phyloP scores from a whole-genome alignment of 140 eudicot genomes.

The Cichorium intybus region DNA sequence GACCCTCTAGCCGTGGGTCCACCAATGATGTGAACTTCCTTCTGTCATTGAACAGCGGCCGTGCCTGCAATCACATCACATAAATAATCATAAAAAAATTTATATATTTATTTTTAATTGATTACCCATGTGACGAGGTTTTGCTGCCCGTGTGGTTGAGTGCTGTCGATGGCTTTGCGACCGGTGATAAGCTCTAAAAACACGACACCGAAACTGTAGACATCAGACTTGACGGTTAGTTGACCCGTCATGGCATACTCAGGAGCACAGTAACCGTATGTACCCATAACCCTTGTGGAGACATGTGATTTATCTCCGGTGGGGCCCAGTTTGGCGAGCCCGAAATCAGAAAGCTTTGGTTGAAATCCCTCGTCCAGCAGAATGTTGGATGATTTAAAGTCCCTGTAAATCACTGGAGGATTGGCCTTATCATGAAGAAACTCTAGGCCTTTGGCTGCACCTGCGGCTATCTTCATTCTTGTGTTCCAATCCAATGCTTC shows the following conservation, averaged over 20 bases:
- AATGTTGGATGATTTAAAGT: conserved; percentile 88
- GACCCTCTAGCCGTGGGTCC: conserved; percentile 81
- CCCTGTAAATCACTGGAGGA: conserved; percentile 89
- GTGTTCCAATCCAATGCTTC: conserved; percentile 90
- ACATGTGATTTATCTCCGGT: conserved; percentile 96
- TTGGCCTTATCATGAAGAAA: conserved; percentile 87
- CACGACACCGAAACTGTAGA: conserved; percentile 87
- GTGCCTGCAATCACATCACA: conserved; percentile 70
- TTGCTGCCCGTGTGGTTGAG: conserved; percentile 76
- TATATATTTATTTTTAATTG: no score
- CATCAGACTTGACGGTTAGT: conserved; percentile 83
- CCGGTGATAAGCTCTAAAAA: conserved; percentile 88
- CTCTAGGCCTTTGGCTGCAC: conserved; percentile 89
- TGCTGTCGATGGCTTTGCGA: conserved; percentile 81
- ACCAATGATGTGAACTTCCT: conserved; percentile 68
- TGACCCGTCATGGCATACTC: conserved; percentile 98
- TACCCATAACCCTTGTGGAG: conserved; percentile 93
- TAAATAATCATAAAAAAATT: no score
- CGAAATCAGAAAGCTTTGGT: conserved; percentile 87
- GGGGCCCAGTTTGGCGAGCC: conserved; percentile 92
- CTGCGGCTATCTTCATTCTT: conserved; percentile 89
- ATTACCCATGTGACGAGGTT: conserved; percentile 83
- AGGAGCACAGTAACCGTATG: conserved; percentile 93
- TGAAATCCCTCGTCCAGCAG: conserved; percentile 62
- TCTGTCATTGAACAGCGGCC: conserved; percentile 84